A percentile compares a stretch with the other conserved stretches of the same genome.
These are phyloP conservation scores for Elongisporangium prolatum DNA, from an alignment of 352 stramenopile species.

Conservation along the genomic window DNA sequence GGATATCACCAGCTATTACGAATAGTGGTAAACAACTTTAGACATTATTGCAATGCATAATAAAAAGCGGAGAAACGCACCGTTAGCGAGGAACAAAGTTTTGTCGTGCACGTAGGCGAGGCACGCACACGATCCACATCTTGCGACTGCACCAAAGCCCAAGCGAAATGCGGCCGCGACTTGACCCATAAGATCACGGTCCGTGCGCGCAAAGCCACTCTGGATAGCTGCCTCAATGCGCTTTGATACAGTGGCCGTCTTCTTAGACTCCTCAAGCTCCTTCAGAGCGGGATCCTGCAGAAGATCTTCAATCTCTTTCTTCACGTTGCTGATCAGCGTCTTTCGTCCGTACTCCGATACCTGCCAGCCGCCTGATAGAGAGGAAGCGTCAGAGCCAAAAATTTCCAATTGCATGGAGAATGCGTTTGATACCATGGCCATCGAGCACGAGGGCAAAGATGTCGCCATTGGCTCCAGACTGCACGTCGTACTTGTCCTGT, in stretches of 20 bases:
- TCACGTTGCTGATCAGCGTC: slow-evolving; percentile 76
- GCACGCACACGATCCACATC: slow-evolving; percentile 86
- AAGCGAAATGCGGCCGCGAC: slow-evolving; percentile 86
- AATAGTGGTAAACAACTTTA: not conserved
- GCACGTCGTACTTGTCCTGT: slow-evolving; percentile 83
- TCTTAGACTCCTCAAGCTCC: slow-evolving; percentile 18
- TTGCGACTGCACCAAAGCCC: slow-evolving; percentile 86
- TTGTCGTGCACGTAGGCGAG: slow-evolving; percentile 72
- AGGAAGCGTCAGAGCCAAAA: not conserved
- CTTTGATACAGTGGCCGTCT: slow-evolving; percentile 4
- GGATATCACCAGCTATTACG: slow-evolving; percentile 63
- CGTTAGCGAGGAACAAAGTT: slow-evolving; percentile 84
- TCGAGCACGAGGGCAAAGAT: slow-evolving; percentile 88
- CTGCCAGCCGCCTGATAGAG: slow-evolving; percentile 82
- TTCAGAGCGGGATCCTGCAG: slow-evolving; percentile 30
- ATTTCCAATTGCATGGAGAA: not conserved
- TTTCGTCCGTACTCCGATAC: slow-evolving; percentile 86
- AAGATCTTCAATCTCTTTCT: slow-evolving; percentile 57
- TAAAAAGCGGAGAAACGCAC: slow-evolving; percentile 7
- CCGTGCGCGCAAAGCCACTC: slow-evolving; percentile 81
- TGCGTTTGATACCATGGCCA: slow-evolving; percentile 63
- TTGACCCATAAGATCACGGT: slow-evolving; percentile 80
- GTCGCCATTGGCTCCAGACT: slow-evolving; percentile 59
- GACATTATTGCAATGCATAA: not conserved
- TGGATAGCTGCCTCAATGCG: slow-evolving; percentile 67